Base-by-base conservation (phyloP, 768 basidiomycete genomes). In the Mycena kentingensis region DNA sequence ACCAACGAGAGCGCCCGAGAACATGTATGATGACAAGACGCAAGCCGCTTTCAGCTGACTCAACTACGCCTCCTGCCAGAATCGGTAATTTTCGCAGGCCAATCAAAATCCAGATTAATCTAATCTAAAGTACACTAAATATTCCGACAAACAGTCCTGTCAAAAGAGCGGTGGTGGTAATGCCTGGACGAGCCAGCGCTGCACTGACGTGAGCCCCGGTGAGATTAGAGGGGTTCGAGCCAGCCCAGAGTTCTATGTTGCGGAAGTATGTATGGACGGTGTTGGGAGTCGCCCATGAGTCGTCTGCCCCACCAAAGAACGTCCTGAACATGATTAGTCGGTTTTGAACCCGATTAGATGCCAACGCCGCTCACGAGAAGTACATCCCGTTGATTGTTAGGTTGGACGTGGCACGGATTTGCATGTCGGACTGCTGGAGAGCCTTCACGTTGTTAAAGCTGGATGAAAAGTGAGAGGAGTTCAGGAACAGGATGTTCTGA, bases 1-100 rank as follows among this genome's bases (percentile, higher is more conserved):
- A 75, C 86, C 44, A 66, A 89, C 89, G 58, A 94, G 76, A 35
- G 90, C 89, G 61, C 91, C 90, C 65, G 92, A 93, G 70, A 93
- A 93, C 91, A 94, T 94, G 54, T 8, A 13, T 12, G 28, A 49
- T 28, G 26, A 22, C 29, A 27, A 11, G n/a, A n/a, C 21, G 5
- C 32, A 15, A 36, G 12, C 25, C 16, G 39, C 48, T 38, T 46
- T 18, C 34, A 24, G n/a, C 26, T 22, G 19, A 24, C 29, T 34
- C 25, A 51, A 38, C n/a, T n/a, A n/a, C 50, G 42, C 51, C 41
- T 5, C 21, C 15, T 16, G 7, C 41, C 41, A 27, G 21, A 47
- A 25, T 47, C 46, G 24, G 26, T 10, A 44, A 44, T 28, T 22
- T 44, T 44, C 42, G 11, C 42, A 44, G 12, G 32, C n/a, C 32